phyloP scores from a whole-genome alignment of 305 asterid species.

The Solanum hybrid region DNA sequence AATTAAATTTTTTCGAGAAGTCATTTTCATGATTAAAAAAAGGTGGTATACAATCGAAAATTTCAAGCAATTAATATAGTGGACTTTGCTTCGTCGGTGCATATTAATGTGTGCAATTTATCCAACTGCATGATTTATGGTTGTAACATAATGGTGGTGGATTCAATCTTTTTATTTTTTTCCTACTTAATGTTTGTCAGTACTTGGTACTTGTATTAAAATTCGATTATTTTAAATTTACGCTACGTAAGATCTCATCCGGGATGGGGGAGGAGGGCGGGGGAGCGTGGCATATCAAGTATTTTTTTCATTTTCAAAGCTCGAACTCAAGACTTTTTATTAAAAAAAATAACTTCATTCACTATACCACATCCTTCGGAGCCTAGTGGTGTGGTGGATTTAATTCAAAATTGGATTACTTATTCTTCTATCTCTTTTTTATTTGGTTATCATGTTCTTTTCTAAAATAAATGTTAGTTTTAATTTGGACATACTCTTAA shows the following conservation, averaged over 20 bases:
- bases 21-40: too few species aligned
- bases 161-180: not conserved
- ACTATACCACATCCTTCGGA: not conserved
- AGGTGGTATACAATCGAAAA: not conserved
- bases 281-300: rapidly evolving
- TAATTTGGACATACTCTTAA: not conserved
- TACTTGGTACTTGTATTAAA: not conserved
- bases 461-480: not conserved
- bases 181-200: not conserved
- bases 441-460: not conserved
- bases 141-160: not conserved
- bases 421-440: not conserved
- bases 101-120: not conserved
- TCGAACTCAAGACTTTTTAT: too few species aligned
- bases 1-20: not conserved
- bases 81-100: not conserved
- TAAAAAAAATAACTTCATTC: rapidly evolving
- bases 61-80: too few species aligned
- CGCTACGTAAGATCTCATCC: rapidly evolving
- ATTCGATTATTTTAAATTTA: too few species aligned
- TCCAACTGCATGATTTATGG: not conserved
- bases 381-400: not conserved
- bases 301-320: too few species aligned
- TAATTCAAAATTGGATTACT: not conserved
- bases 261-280: rapidly evolving